A percentile compares a stretch with the other conserved stretches of the same genome.
Conservation (phyloP, 495 filamentous ascomycete genomes). For the Hypoxylon perforatum region DNA sequence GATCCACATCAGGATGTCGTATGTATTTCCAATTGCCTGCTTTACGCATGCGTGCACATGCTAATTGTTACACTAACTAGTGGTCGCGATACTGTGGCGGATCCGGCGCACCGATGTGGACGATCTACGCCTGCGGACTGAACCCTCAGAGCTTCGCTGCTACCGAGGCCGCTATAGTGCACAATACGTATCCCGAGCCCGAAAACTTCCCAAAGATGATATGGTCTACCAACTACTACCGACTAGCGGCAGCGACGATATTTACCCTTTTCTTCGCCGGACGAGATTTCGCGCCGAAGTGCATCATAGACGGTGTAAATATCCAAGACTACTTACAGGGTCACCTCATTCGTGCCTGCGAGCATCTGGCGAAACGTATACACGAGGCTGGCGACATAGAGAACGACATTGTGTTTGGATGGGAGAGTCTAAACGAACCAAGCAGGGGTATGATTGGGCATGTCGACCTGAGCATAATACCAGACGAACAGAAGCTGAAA, state of each 20-base stretch:
- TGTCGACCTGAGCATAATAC: slow-evolving; percentile 83
- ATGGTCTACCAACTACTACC: slow-evolving; percentile 96
- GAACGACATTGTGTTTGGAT: slow-evolving; percentile 88
- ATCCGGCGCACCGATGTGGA: slow-evolving; percentile 98
- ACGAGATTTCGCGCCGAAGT: slow-evolving; percentile 93
- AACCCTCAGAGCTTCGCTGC: slow-evolving; percentile 84
- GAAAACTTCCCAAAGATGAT: slow-evolving; percentile 97
- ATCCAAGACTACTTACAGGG: slow-evolving; percentile 96
- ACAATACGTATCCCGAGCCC: slow-evolving; percentile 92
- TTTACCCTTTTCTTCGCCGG: slow-evolving; percentile 96
- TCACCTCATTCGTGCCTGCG: slow-evolving; percentile 83
- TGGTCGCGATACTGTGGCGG: slow-evolving; percentile 96
- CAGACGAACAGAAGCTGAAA: slow-evolving; percentile 88
- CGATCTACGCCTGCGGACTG: slow-evolving; percentile 90
- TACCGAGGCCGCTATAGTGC: slow-evolving; percentile 92
- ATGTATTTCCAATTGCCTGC: slow-evolving; percentile 49
- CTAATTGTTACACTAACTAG: slow-evolving; percentile 53
- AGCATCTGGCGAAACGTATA: slow-evolving; percentile 83
- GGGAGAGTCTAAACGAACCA: slow-evolving; percentile 96
- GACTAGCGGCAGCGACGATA: slow-evolving; percentile 87
- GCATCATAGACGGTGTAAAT: slow-evolving; percentile 92
- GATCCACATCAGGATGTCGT: slow-evolving; percentile 97
- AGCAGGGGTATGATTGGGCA: slow-evolving; percentile 90
- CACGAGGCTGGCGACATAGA: slow-evolving; percentile 92
- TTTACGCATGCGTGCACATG: background rate